phyloP scores from a whole-genome alignment of 2,329 filamentous ascomycete genomes.

The Massarina eburnea region DNA sequence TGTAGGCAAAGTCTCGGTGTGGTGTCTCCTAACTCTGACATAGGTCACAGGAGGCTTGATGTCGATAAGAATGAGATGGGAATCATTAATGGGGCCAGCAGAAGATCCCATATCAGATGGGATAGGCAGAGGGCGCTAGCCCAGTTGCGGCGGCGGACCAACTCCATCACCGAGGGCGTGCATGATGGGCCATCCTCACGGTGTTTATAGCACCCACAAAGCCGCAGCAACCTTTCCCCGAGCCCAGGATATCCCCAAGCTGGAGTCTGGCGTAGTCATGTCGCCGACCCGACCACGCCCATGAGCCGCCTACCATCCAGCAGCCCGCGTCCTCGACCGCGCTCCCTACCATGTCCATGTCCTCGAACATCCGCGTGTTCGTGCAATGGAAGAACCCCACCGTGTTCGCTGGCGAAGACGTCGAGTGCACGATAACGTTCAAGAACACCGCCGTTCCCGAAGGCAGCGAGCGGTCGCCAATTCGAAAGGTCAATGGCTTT shows the following conservation, averaged over 20 bases:
- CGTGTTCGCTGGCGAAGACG: constrained; percentile 93
- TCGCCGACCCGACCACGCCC: constrained; percentile 24
- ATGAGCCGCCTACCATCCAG: constrained; percentile 34
- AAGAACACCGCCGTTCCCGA: constrained; percentile 71
- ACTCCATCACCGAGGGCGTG: constrained; percentile 6
- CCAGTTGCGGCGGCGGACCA: constrained; percentile 6
- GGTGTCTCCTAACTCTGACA: too few species aligned
- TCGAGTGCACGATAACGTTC: constrained; percentile 95
- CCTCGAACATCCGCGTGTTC: constrained; percentile 83
- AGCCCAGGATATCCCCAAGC: neutral
- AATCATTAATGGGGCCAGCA: too few species aligned
- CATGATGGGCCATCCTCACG: constrained; percentile 4
- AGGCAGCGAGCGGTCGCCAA: constrained; percentile 33
- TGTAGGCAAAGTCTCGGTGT: too few species aligned
- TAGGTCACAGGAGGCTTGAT: too few species aligned
- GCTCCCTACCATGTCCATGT: constrained; percentile 41
- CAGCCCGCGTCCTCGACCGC: constrained; percentile 27
- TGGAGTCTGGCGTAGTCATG: constrained; percentile 27
- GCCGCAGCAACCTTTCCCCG: neutral
- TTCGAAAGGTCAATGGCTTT: constrained; percentile 40
- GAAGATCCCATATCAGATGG: neutral
- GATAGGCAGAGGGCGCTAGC: neutral
- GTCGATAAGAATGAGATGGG: too few species aligned
- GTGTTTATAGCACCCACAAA: constrained; percentile 1
- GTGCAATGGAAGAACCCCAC: constrained; percentile 93